Evolutionary conservation across 106 monocot species (phyloP), one percentile per base, ranked within the genome.

Genomic region (Apostasia shenzhenica): DNA sequence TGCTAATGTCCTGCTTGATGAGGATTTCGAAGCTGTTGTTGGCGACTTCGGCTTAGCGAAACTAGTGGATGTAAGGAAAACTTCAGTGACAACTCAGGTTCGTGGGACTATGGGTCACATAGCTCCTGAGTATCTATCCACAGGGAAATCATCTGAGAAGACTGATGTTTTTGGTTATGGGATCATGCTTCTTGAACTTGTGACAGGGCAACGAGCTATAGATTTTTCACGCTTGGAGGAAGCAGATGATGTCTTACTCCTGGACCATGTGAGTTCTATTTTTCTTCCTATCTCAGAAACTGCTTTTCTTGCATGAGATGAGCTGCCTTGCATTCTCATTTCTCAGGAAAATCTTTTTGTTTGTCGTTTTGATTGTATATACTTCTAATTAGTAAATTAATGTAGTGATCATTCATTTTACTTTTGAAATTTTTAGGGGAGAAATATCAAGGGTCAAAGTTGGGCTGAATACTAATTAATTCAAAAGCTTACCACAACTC

Each of bases 231-330:
- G 95, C 46, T 73, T 95, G 49, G 91, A 89, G 65, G 92, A 91
- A 56, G 95, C 88, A 77, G 95, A 95, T 66, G 91, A 95, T 77
- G 95, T 97, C 5, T 71, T 97, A 46, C 68, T 97, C 67, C 89
- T 97, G 48, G 95, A 97, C 67, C 92, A 92, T 83, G 95, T 97
- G 81, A 89, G 83, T 48, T 54, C n/a, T 44, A 38, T 57, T 52
- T 63, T 54, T 1, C 63, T 65, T 65, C n/a, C 3, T 65, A 14
- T 48, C n/a, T 48, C 48, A 14, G 48, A 49, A 62, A 65, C 26
- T 65, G 45, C 44, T 50, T 50, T 50, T 5, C 50, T 50, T 50
- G 50, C 4, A 50, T 50, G 8, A 40, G 42, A 9, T 60, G 41
- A 26, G 8, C 60, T 42, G 37, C 1, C 38, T 6, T 26, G 6